These are phyloP conservation scores for Didymella segeticola DNA, from an alignment of 2,329 filamentous ascomycete species.

Conservation along the genomic window DNA sequence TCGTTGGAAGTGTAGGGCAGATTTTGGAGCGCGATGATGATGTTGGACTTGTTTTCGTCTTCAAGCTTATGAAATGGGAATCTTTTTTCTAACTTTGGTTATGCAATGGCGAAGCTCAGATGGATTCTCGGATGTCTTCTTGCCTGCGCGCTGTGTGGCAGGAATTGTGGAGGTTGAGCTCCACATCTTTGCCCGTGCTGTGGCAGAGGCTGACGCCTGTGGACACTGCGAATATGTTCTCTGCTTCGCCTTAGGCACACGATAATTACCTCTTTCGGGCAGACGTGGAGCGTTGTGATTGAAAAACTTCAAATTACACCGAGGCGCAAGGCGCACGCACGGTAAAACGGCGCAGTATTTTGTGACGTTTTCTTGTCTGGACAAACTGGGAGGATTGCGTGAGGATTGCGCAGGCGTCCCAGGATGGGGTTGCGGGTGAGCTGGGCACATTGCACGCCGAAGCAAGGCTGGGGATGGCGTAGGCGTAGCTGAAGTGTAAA, in stretches of 20 bases:
- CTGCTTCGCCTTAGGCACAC: constrained; percentile 10
- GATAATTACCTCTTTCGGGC: constrained; percentile 6
- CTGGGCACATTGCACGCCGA: constrained; percentile 7
- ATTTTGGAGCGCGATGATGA: neutral
- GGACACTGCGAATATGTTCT: constrained; percentile 6
- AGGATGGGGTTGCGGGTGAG: constrained; percentile 3
- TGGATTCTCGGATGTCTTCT: no score
- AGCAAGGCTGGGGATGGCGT: constrained; percentile 11
- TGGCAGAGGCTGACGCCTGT: constrained; percentile 9
- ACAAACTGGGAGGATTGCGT: neutral
- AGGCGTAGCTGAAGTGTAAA: neutral
- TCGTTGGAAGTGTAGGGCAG: neutral
- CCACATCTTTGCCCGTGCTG: constrained; percentile 7
- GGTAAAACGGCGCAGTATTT: neutral
- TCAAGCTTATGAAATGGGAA: neutral
- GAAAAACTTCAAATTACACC: neutral
- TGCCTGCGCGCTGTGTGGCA: constrained; percentile 5
- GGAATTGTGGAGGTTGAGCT: neutral
- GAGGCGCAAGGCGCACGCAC: neutral
- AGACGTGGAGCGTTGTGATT: neutral
- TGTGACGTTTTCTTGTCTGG: neutral
- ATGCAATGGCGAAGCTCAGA: no score
- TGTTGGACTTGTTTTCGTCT: neutral
- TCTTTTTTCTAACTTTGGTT: neutral
- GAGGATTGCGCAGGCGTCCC: neutral